phyloP scores from a whole-genome alignment of 2,329 filamentous ascomycete species.

The Massarina eburnea region DNA sequence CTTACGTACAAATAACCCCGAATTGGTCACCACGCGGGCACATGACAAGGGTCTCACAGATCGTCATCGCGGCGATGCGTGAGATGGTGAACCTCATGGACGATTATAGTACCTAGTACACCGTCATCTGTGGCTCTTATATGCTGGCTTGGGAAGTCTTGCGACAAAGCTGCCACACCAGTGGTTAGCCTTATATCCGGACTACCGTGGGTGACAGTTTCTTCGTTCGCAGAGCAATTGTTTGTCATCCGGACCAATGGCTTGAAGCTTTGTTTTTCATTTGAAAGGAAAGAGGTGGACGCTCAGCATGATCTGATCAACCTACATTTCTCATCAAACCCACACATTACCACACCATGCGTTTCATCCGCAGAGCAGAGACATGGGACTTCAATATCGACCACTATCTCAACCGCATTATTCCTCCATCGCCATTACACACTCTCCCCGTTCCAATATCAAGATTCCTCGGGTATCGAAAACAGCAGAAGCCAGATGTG shows the following conservation, averaged over 20 bases:
- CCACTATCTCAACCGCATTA: slow-evolving; percentile 67
- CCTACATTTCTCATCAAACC: neutral
- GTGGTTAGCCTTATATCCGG: too few relatives aligned
- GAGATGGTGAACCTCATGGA: neutral
- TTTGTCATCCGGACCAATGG: too few relatives aligned
- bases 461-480: slow-evolving; percentile 61
- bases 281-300: neutral
- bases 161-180: too few relatives aligned
- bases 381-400: slow-evolving; percentile 71
- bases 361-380: slow-evolving; percentile 14
- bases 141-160: too few relatives aligned
- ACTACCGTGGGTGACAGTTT: too few relatives aligned
- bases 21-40: neutral
- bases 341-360: slow-evolving; percentile 8
- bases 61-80: neutral
- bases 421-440: slow-evolving; percentile 67
- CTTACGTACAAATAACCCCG: slow-evolving; percentile 4
- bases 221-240: too few relatives aligned
- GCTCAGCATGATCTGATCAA: neutral
- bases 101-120: too few relatives aligned
- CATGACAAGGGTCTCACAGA: neutral
- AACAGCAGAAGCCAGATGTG: slow-evolving; percentile 41
- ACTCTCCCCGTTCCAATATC: slow-evolving; percentile 66
- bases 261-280: neutral
- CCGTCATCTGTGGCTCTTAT: too few relatives aligned